These are phyloP conservation scores for Exidia glandulosa DNA, from an alignment of 768 basidiomycete species.

Conservation along the genomic window DNA sequence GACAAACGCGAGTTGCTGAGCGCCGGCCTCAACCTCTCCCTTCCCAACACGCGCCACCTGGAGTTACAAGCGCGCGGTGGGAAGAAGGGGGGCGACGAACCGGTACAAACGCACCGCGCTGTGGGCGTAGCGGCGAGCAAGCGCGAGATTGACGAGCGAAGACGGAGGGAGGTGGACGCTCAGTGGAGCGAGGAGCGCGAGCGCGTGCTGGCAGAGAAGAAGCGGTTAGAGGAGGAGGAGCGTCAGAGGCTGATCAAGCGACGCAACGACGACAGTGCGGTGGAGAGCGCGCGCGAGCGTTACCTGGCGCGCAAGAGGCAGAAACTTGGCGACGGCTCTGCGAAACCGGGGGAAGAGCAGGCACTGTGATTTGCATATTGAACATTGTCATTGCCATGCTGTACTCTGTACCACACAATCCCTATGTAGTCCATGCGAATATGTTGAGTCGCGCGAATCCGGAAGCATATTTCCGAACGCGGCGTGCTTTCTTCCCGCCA, in stretches of 20 bases:
- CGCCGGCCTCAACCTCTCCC: constrained; percentile 85
- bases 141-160: constrained; percentile 74
- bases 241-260: constrained; percentile 55
- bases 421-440: no score
- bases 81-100: constrained; percentile 20
- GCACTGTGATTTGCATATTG: no score
- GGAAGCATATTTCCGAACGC: not conserved
- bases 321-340: constrained; percentile 41
- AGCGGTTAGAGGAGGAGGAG: constrained; percentile 64
- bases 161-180: constrained; percentile 60
- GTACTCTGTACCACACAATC: no score
- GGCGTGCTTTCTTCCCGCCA: not conserved
- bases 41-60: constrained; percentile 68
- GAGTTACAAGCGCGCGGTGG: constrained; percentile 28
- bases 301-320: constrained; percentile 73
- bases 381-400: no score
- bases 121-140: constrained; percentile 74
- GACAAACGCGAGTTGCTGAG: constrained; percentile 88
- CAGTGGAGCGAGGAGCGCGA: constrained; percentile 81
- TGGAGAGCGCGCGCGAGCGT: constrained; percentile 63
- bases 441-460: not conserved
- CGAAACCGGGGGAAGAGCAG: no score
- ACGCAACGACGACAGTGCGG: constrained; percentile 64
- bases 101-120: constrained; percentile 50
- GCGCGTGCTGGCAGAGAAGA: constrained; percentile 62